Evolutionary conservation across 148 eudicot species (phyloP).

Genomic region (Diospyros lotus): DNA sequence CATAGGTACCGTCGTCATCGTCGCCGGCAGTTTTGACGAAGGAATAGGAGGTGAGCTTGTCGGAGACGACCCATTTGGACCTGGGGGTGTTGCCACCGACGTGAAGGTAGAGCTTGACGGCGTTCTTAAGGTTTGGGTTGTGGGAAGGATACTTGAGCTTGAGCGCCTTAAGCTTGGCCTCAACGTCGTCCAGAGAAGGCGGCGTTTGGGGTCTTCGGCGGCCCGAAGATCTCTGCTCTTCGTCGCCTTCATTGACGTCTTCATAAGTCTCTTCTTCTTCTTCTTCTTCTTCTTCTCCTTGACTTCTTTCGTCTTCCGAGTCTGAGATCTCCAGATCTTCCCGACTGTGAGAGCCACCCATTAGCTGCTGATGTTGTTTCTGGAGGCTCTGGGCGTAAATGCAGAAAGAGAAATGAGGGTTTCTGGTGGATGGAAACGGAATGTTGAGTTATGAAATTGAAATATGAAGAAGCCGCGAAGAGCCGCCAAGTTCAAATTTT

Average conservation of each 20-base stretch:
- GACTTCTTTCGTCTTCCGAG: slow-evolving; percentile 36
- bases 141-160: slow-evolving; percentile 55
- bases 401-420: neutral
- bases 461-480: neutral
- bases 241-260: slow-evolving; percentile 28
- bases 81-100: slow-evolving; percentile 48
- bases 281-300: slow-evolving; percentile 15
- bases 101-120: slow-evolving; percentile 54
- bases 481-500: slow-evolving; percentile 14
- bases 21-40: slow-evolving; percentile 24
- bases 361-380: slow-evolving; percentile 8
- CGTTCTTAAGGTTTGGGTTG: slow-evolving; percentile 29
- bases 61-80: slow-evolving; percentile 56
- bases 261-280: slow-evolving; percentile 27
- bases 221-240: slow-evolving; percentile 21
- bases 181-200: slow-evolving; percentile 57
- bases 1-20: slow-evolving; percentile 8
- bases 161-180: slow-evolving; percentile 54
- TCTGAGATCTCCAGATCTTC: slow-evolving; percentile 58
- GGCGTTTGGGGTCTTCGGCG: slow-evolving; percentile 31
- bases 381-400: slow-evolving; percentile 1
- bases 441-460: neutral
- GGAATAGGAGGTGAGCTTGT: slow-evolving; percentile 31
- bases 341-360: slow-evolving; percentile 67
- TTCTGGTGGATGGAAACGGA: neutral